Evolutionary conservation across 768 basidiomycete genomes (phyloP).

Genomic region (Strobilomyces echinocephalus): DNA sequence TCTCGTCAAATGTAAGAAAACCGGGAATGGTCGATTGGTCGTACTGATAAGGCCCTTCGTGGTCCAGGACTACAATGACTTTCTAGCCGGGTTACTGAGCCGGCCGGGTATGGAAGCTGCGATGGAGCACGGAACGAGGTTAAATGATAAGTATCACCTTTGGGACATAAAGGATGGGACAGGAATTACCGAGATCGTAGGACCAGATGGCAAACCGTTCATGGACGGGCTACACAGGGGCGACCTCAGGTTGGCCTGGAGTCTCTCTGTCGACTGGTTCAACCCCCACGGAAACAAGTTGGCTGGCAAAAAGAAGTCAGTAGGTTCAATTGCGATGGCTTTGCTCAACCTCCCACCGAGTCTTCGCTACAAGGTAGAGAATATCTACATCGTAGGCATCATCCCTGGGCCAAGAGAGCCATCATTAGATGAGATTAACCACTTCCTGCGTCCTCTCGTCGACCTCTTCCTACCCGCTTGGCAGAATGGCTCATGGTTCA

Average conservation of each 20-base stretch:
- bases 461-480: constrained; percentile 32
- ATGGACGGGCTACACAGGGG: constrained; percentile 6
- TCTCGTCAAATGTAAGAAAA: background rate
- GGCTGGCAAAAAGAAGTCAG: constrained; percentile 9
- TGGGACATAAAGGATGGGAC: background rate
- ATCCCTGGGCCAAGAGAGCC: constrained; percentile 19
- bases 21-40: background rate
- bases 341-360: constrained; percentile 22
- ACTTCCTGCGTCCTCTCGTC: constrained; percentile 17
- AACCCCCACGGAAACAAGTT: constrained; percentile 22
- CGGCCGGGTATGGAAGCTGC: background rate
- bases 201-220: background rate
- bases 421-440: too few relatives aligned
- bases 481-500: constrained; percentile 25
- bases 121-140: constrained; percentile 19
- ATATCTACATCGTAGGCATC: background rate
- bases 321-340: constrained; percentile 11
- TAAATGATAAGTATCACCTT: background rate
- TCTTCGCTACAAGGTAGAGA: background rate
- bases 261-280: constrained; percentile 24
- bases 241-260: constrained; percentile 16
- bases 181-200: background rate
- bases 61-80: constrained; percentile 28
- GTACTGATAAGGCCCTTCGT: constrained; percentile 14
- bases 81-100: constrained; percentile 22